These are phyloP conservation scores for Cryptococcus sp. DNA, from an alignment of 1,284 basidiomycete genomes.

Conservation along the genomic window DNA sequence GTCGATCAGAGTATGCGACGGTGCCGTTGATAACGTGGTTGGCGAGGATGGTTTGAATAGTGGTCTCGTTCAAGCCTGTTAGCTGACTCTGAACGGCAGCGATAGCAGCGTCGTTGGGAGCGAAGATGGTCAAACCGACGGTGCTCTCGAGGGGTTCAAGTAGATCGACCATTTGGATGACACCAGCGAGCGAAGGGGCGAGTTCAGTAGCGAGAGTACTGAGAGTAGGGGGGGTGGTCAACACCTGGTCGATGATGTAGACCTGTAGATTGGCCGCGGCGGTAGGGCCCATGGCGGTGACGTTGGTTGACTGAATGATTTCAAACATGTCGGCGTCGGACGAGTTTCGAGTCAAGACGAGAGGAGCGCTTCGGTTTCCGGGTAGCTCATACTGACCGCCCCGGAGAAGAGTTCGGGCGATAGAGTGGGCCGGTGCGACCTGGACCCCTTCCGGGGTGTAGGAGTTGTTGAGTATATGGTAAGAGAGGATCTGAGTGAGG, in stretches of 20 bases:
- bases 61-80: slow-evolving; percentile 51
- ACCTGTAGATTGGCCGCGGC: slow-evolving; percentile 37
- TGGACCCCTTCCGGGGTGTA: slow-evolving; percentile 49
- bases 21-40: slow-evolving; percentile 58
- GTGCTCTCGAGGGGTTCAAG: slow-evolving; percentile 48
- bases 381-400: slow-evolving; percentile 38
- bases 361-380: slow-evolving; percentile 54
- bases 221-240: slow-evolving; percentile 57
- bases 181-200: slow-evolving; percentile 41
- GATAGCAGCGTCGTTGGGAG: slow-evolving; percentile 59
- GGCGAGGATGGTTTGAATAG: slow-evolving; percentile 52
- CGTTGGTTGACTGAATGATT: slow-evolving; percentile 41
- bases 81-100: slow-evolving; percentile 46
- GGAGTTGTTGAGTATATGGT: slow-evolving; percentile 61
- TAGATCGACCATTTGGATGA: slow-evolving; percentile 47
- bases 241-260: slow-evolving; percentile 52
- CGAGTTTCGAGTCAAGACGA: slow-evolving; percentile 56
- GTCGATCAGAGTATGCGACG: slow-evolving; percentile 58
- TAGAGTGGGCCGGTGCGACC: slow-evolving; percentile 51
- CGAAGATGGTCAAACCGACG: slow-evolving; percentile 67
- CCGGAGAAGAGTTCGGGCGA: slow-evolving; percentile 62
- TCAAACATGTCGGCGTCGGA: slow-evolving; percentile 45
- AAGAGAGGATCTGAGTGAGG: slow-evolving; percentile 55
- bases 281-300: slow-evolving; percentile 46
- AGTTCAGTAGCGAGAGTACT: slow-evolving; percentile 49